A percentile compares a stretch with the other conserved stretches of the same genome.
Conservation (phyloP, 2,329 filamentous ascomycete species). For the Beauveria caledonica region DNA sequence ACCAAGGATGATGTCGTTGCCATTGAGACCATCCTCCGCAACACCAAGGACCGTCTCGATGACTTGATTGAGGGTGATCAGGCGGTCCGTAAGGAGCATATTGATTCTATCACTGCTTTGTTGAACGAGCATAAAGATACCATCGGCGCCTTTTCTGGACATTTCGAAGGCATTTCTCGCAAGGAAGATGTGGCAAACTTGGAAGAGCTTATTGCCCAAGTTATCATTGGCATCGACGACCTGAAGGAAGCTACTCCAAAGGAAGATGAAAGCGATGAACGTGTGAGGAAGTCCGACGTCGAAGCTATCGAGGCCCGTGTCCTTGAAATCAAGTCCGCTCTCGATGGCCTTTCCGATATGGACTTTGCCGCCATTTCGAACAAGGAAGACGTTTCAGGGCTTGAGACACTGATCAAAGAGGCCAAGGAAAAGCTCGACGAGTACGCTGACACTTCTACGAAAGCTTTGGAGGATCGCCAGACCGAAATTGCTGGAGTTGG, state of each 20-base stretch:
- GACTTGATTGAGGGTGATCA: slow-evolving; percentile 68
- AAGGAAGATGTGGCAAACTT: slow-evolving; percentile 73
- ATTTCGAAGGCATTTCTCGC: slow-evolving; percentile 61
- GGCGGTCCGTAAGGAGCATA: slow-evolving; percentile 56
- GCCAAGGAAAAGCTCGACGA: slow-evolving; percentile 59
- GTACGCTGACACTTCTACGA: slow-evolving; percentile 65
- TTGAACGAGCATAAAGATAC: slow-evolving; percentile 69
- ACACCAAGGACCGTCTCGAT: slow-evolving; percentile 81
- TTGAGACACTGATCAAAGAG: slow-evolving; percentile 62
- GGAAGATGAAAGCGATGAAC: slow-evolving; percentile 46
- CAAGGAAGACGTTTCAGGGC: slow-evolving; percentile 60
- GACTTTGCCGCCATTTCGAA: slow-evolving; percentile 63
- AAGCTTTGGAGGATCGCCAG: slow-evolving; percentile 76
- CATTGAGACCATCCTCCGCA: slow-evolving; percentile 82
- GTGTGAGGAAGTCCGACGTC: slow-evolving; percentile 70
- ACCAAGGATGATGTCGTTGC: slow-evolving; percentile 75
- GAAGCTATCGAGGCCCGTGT: slow-evolving; percentile 74
- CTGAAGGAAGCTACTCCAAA: slow-evolving; percentile 51
- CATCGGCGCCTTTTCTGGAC: slow-evolving; percentile 56
- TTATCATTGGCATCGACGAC: slow-evolving; percentile 70
- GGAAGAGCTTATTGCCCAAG: slow-evolving; percentile 69
- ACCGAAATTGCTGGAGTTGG: slow-evolving; percentile 72
- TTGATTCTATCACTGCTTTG: slow-evolving; percentile 56
- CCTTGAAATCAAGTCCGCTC: slow-evolving; percentile 72
- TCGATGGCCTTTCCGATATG: slow-evolving; percentile 65